These are phyloP conservation scores for Escovopsis weberi DNA, from an alignment of 2,329 filamentous ascomycete genomes.

Conservation along the genomic window DNA sequence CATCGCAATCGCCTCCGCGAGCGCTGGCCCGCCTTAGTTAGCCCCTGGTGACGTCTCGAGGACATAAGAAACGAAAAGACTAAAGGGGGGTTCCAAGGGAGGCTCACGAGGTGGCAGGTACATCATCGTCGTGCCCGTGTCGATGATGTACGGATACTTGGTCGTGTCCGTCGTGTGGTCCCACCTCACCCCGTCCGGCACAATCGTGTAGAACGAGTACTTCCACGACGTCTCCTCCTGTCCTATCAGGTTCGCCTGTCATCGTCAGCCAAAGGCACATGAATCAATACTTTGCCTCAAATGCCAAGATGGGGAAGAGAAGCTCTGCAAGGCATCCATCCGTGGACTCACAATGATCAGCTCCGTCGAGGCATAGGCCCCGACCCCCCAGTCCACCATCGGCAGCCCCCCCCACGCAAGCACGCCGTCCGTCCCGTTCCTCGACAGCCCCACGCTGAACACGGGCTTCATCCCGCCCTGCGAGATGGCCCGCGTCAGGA, in stretches of 20 bases:
- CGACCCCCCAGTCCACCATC: constrained; percentile 18
- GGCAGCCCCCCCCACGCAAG: constrained; percentile 34
- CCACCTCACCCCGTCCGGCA: constrained; percentile 33
- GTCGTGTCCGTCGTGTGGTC: constrained; percentile 25
- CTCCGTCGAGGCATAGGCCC: constrained; percentile 20
- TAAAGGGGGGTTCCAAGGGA: too few relatives aligned
- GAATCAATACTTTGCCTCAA: too few relatives aligned
- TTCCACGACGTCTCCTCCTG: constrained; percentile 24
- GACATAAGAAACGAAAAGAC: too few relatives aligned
- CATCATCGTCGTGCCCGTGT: constrained; percentile 37
- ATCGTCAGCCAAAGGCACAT: too few relatives aligned
- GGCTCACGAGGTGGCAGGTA: constrained; percentile 33
- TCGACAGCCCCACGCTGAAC: constrained; percentile 34
- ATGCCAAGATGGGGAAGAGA: too few relatives aligned
- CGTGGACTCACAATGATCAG: constrained; percentile 29
- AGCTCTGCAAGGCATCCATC: too few relatives aligned
- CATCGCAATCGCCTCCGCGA: constrained; percentile 32
- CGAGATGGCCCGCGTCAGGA: constrained; percentile 32
- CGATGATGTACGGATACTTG: constrained; percentile 35
- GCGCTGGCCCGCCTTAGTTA: too few relatives aligned
- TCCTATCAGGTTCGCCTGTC: constrained; percentile 28
- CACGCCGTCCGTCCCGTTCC: constrained; percentile 30
- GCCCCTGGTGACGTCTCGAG: too few relatives aligned
- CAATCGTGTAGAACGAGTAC: constrained; percentile 39
- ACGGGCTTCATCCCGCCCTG: constrained; percentile 29